Conservation (phyloP, 2,329 filamentous ascomycete genomes). For the Botrytis medusae region DNA sequence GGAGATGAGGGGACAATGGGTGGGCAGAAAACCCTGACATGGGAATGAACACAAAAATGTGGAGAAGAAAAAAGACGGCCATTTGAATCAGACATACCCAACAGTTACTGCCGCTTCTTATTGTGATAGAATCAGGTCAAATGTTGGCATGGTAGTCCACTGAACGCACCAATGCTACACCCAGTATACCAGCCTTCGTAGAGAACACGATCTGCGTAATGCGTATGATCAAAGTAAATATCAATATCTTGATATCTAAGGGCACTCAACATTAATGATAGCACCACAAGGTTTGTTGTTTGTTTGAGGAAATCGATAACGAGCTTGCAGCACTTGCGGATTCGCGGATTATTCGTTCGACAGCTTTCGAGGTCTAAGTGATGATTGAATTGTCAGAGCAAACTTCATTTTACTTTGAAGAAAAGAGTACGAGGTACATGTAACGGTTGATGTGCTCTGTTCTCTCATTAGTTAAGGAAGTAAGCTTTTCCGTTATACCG, state of each 20-base stretch:
- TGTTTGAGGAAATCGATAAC: neutral
- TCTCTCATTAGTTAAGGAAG: neutral
- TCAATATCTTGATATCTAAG: neutral
- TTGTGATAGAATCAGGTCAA: neutral
- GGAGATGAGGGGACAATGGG: neutral
- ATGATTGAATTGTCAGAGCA: neutral
- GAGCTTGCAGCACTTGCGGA: neutral
- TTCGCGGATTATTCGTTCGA: neutral
- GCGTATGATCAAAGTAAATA: neutral
- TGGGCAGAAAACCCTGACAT: neutral
- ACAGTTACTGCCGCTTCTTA: neutral
- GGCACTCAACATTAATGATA: neutral
- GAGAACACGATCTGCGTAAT: neutral
- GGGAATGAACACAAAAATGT: neutral
- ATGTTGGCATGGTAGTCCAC: neutral
- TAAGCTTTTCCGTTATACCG: neutral
- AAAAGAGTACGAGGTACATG: neutral
- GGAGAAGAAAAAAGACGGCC: fast-evolving
- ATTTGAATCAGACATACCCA: neutral
- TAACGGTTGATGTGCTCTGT: neutral
- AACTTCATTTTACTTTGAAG: neutral
- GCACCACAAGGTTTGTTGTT: neutral
- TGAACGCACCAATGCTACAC: neutral
- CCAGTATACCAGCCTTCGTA: too few relatives aligned
- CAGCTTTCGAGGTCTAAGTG: neutral